Base-by-base conservation (phyloP, 2,329 filamentous ascomycete species). In the Penicillium rolfsii region DNA sequence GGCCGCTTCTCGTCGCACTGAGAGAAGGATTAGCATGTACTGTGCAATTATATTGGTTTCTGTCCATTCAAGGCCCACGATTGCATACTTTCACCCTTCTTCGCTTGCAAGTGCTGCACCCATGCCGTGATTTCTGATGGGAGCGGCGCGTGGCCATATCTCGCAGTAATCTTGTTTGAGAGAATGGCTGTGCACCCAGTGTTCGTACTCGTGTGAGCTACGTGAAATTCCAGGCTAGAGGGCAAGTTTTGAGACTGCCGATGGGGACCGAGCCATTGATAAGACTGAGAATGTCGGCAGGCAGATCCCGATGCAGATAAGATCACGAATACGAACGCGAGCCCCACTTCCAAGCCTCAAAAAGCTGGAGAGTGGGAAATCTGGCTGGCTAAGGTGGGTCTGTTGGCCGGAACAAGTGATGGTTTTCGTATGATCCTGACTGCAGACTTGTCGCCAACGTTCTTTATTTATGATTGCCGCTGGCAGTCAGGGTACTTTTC, bases 1-100 rank as follows among this genome's bases (percentile, higher is more conserved):
- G 69, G 69, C 8, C 67, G 55, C 6, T 33, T n/a, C 24, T 70
- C 67, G 53, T 71, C 69, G 41, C 69, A 71, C 69, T 69, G 33
- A 30, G 6, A 19, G 28, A 49, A 14, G 26, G 24, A 11, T 41
- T 43, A 45, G 33, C 38, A 46, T 33, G 19, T 12, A 8, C 2
- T 16, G 11, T 7, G 6, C 22, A 12, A 41, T 14, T 16, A 7
- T 6, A 24, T 55, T 28, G 16, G 4, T 7, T 11, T 16, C 24
- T 45, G 14, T 45, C 52, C 9, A 28, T 30, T 7, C 16, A 24
- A 40, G 8, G 22, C 4, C n/a, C 14, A 19, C 16, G 9, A 4
- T 28, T 12, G 11, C 50, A 40, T 58, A 71, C 69, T 63, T 70
- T 71, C 9, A 71, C 69, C 52, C 67, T 55, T 45, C 69, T 63